Evolutionary conservation across 2,329 filamentous ascomycete species (phyloP), one percentile per base, ranked within the genome.

Genomic region (Fusarium subglutinans): DNA sequence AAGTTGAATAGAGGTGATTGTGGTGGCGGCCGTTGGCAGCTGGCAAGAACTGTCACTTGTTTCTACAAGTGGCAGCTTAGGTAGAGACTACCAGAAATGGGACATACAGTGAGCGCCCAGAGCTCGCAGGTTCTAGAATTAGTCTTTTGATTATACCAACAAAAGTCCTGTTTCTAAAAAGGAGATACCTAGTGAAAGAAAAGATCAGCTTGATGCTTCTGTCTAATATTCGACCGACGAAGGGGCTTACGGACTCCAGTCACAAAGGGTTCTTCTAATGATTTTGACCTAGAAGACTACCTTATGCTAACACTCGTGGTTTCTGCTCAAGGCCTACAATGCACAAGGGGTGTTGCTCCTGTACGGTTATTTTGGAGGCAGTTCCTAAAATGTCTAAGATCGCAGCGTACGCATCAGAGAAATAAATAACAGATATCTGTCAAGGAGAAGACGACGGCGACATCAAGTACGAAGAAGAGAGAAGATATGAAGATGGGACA

Each of bases 11-110:
- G 12, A 18, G 11, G 51, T 38, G 6, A 41, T 15, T 44, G 37
- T 50, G 54, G 26, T 24, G 53, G 37, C 68, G 24, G 72, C 68
- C 38, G 59, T 62, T 59, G 68, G 44, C 72, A 74, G 64, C 63
- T 74, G 72, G 59, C 63, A 45, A 56, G 59, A 65, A 60, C 59
- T 74, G 63, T 38, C 58, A 57, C 64, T 59, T 41, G 22, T n/a
- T 43, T 22, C 45, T 33, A 55, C 37, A 55, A 53, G 44, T 53
- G 38, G 24, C 15, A 60, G 33, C 24, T 22, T 14, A 38, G 43
- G 24, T 18, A 38, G 43, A 24, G 10, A 8, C 55, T 28, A 38
- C 35, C 43, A 38, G 8, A 41, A 40, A 38, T 28, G 37, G 20
- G 14, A 15, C 13, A 8, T n/a, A 40, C 13, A 50, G 17, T 35